phyloP scores from a whole-genome alignment of 805 yeast genomes.

The Starmerella apicola region DNA sequence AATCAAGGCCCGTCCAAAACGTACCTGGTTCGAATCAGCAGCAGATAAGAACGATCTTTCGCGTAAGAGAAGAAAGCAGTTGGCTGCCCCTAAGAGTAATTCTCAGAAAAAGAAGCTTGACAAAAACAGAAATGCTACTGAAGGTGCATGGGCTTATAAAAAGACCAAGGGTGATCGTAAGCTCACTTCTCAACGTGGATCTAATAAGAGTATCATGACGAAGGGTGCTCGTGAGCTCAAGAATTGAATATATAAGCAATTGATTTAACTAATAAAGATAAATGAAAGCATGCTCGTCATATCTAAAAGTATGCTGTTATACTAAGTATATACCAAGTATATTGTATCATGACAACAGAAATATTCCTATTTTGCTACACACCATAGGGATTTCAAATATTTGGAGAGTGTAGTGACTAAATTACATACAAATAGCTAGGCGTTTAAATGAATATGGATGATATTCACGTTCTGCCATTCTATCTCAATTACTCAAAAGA shows the following conservation, averaged over 20 bases:
- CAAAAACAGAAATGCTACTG: constrained; percentile 49
- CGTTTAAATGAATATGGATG: too few species aligned
- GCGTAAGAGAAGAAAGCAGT: constrained; percentile 20
- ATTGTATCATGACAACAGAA: too few species aligned
- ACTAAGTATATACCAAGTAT: too few species aligned
- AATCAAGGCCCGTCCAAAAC: constrained; percentile 76
- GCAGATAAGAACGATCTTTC: constrained; percentile 26
- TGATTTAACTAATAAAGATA: too few species aligned
- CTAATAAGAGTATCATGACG: constrained; percentile 18
- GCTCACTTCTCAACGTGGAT: constrained; percentile 18
- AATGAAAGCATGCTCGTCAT: too few species aligned
- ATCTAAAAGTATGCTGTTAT: too few species aligned
- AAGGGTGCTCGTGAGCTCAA: constrained; percentile 16
- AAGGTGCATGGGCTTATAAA: constrained; percentile 54
- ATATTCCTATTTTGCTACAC: too few species aligned
- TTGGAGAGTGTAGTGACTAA: too few species aligned
- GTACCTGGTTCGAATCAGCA: constrained; percentile 86
- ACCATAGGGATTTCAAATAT: too few species aligned
- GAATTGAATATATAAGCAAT: background rate
- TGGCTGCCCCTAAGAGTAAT: constrained; percentile 32
- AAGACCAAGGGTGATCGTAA: constrained; percentile 66
- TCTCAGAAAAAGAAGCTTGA: constrained; percentile 48
- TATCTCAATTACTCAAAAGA: too few species aligned
- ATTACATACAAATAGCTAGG: too few species aligned
- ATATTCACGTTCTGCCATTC: too few species aligned